Evolutionary conservation across 768 basidiomycete species (phyloP).

Genomic region (Kwoniella heveanensis): DNA sequence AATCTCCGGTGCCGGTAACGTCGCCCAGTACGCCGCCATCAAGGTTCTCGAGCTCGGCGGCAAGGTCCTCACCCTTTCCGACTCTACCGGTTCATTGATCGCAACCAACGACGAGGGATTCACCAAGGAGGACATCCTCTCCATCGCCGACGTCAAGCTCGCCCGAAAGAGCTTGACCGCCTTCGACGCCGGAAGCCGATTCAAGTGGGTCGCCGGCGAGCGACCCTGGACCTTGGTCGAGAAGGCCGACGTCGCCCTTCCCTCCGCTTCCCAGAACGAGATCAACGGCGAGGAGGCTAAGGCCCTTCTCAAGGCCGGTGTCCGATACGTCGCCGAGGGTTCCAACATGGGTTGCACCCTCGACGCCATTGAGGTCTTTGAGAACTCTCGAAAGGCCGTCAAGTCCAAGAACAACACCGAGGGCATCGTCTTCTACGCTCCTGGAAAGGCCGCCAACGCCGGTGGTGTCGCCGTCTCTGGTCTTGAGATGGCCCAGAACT

Average conservation of each 20-base stretch:
- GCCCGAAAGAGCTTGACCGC: conserved; percentile 51
- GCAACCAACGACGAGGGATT: conserved; percentile 62
- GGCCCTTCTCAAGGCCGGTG: conserved; percentile 69
- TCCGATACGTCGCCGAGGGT: conserved; percentile 72
- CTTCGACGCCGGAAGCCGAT: conserved; percentile 58
- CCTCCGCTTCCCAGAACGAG: conserved; percentile 63
- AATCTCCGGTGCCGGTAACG: conserved; percentile 68
- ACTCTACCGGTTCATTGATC: conserved; percentile 72
- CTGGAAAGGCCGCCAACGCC: conserved; percentile 69
- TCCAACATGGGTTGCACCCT: conserved; percentile 77
- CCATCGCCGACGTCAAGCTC: conserved; percentile 56
- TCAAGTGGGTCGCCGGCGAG: conserved; percentile 59
- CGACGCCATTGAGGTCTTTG: conserved; percentile 73
- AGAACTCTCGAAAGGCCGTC: conserved; percentile 62
- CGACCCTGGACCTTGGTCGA: conserved; percentile 71
- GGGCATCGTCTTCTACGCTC: conserved; percentile 68
- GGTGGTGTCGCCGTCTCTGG: conserved; percentile 78
- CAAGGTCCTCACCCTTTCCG: conserved; percentile 70
- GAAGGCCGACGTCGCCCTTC: conserved; percentile 69
- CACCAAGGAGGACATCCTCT: conserved; percentile 62
- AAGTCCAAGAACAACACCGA: conserved; percentile 53
- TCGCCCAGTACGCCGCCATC: conserved; percentile 72
- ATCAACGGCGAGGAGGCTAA: conserved; percentile 65
- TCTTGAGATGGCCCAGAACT: conserved; percentile 80
- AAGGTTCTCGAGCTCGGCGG: conserved; percentile 77